These are phyloP conservation scores for Hemileia vastatrix DNA, from an alignment of 1,284 basidiomycete genomes.

Conservation along the genomic window DNA sequence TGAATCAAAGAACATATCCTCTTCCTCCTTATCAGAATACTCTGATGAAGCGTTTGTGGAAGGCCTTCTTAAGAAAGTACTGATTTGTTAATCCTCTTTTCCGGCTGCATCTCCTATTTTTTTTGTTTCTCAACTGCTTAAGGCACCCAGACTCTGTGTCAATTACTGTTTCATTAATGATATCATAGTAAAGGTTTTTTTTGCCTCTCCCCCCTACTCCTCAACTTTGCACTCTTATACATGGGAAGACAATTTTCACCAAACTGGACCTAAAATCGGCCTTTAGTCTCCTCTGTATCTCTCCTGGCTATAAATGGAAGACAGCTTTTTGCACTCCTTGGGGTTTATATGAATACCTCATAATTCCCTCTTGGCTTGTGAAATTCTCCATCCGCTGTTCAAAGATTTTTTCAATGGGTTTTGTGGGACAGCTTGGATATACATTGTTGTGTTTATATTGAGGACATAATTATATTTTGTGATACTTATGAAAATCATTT, in stretches of 20 bases:
- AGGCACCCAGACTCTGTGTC: not conserved
- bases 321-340: constrained; percentile 7
- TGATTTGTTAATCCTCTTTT: not conserved
- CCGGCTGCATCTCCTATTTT: not conserved
- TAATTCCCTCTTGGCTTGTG: constrained; percentile 9
- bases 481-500: not conserved
- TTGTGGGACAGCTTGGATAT: not conserved
- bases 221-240: not conserved
- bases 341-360: constrained; percentile 10
- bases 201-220: not conserved
- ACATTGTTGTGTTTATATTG: constrained; percentile 4
- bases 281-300: constrained; percentile 3
- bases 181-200: not conserved
- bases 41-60: too few species aligned
- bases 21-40: too few species aligned
- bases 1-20: too few species aligned
- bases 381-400: constrained; percentile 4
- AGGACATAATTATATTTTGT: constrained; percentile 9
- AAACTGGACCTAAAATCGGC: constrained; percentile 10
- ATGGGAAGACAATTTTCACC: not conserved
- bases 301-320: not conserved
- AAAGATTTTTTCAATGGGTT: not conserved
- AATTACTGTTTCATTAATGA: not conserved
- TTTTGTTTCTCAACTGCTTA: not conserved
- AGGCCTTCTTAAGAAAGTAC: too few species aligned